phyloP scores from a whole-genome alignment of 257 asterid genomes.

The Forsythia suspensa region DNA sequence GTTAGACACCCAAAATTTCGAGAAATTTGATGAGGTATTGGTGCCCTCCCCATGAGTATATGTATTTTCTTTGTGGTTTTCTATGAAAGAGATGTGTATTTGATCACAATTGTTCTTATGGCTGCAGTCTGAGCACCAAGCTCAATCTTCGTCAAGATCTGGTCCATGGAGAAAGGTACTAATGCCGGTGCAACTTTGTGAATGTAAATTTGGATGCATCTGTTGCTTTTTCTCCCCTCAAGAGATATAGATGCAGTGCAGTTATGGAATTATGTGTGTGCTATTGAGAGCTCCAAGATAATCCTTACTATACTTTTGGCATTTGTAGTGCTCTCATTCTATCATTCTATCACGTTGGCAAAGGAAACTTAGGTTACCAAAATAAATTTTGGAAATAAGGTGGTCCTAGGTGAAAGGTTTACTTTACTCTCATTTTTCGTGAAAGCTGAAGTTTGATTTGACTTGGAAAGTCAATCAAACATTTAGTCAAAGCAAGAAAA shows the following conservation, averaged over 20 bases:
- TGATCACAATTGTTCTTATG: constrained; percentile 20
- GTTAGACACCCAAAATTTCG: constrained; percentile 94
- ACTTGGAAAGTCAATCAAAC: neutral
- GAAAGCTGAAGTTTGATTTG: neutral
- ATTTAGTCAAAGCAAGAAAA: neutral
- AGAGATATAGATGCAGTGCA: neutral
- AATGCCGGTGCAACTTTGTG: constrained; percentile 22
- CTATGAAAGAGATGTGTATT: constrained; percentile 20
- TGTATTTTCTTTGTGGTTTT: constrained; percentile 6
- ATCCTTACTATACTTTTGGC: neutral
- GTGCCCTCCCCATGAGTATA: neutral
- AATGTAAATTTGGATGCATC: neutral
- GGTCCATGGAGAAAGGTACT: constrained; percentile 99
- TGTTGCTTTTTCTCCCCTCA: neutral
- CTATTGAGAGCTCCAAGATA: neutral
- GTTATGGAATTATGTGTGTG: constrained; percentile 8
- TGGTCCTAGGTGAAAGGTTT: neutral
- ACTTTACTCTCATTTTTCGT: neutral
- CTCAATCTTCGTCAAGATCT: constrained; percentile 63
- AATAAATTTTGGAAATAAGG: neutral
- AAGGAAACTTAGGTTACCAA: neutral
- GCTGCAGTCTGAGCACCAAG: constrained; percentile 67
- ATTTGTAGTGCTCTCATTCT: neutral
- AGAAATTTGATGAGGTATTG: constrained; percentile 88
- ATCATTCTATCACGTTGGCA: neutral